phyloP scores from a whole-genome alignment of 2,329 filamentous ascomycete genomes.

The Arachnomyces sp. region DNA sequence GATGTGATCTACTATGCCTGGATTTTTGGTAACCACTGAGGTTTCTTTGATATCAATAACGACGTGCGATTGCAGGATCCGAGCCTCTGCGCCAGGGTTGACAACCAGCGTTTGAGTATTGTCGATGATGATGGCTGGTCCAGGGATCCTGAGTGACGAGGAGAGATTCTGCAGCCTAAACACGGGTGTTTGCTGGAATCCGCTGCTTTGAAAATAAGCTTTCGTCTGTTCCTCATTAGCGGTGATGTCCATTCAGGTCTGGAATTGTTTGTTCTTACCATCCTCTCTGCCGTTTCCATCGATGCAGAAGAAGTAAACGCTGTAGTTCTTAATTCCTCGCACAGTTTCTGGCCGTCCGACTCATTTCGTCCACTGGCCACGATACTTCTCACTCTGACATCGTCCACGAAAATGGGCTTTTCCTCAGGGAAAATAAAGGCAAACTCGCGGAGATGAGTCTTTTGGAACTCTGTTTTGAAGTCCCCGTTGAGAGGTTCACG shows the following conservation, averaged over 20 bases:
- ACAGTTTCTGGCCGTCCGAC: too few species aligned
- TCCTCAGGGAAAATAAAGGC: constrained; percentile 82
- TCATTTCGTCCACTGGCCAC: too few species aligned
- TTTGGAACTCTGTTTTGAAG: constrained; percentile 74
- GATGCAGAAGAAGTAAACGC: constrained; percentile 51
- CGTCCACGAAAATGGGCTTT: constrained; percentile 79
- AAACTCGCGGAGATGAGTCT: constrained; percentile 84
- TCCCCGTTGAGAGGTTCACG: constrained; percentile 62
- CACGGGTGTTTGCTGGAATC: constrained; percentile 28
- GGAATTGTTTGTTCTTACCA: too few species aligned
- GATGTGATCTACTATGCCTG: constrained; percentile 44
- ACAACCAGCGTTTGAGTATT: constrained; percentile 77
- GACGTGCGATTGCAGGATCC: constrained; percentile 81
- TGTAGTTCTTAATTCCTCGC: too few species aligned
- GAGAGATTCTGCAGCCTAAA: constrained; percentile 28
- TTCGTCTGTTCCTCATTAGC: too few species aligned
- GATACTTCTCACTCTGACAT: constrained; percentile 80
- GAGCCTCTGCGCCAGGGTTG: constrained; percentile 66
- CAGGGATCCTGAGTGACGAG: constrained; percentile 54
- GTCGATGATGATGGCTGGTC: constrained; percentile 74
- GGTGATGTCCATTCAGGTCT: too few species aligned
- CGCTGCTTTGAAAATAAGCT: constrained; percentile 29
- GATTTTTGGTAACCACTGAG: constrained; percentile 15
- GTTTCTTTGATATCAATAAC: constrained; percentile 63
- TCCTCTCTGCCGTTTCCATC: constrained; percentile 25